Evolutionary conservation across 1,284 basidiomycete genomes (phyloP).

Genomic region (Hemileia vastatrix): DNA sequence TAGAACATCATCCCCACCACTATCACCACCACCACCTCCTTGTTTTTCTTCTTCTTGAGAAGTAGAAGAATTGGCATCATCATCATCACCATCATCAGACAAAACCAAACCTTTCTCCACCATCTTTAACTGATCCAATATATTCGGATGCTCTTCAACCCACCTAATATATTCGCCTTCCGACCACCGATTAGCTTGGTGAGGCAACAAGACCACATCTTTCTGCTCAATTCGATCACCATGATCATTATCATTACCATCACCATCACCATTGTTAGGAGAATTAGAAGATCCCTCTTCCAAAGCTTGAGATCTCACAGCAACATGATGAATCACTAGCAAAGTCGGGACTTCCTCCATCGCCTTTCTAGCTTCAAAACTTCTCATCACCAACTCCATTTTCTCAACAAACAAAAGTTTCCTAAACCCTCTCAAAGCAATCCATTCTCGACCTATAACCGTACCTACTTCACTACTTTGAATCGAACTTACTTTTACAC

Average conservation of each 20-base stretch:
- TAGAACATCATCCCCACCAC: too few relatives aligned
- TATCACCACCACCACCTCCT: too few relatives aligned
- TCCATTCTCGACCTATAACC: slow-evolving; percentile 62
- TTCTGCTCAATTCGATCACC: background rate
- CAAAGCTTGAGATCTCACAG: background rate
- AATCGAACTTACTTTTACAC: slow-evolving; percentile 36
- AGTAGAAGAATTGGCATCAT: too few relatives aligned
- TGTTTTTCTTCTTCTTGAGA: too few relatives aligned
- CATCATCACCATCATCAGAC: too few relatives aligned
- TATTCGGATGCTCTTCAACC: slow-evolving; percentile 32
- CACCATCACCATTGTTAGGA: background rate
- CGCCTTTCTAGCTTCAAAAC: background rate
- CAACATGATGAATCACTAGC: background rate
- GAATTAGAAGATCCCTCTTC: too few relatives aligned
- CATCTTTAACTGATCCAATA: background rate
- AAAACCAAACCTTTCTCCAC: too few relatives aligned
- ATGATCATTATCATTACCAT: background rate
- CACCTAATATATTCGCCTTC: slow-evolving; percentile 80
- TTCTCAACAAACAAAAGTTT: slow-evolving; percentile 36
- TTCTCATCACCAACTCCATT: background rate
- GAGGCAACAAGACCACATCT: slow-evolving; percentile 56
- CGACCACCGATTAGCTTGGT: slow-evolving; percentile 77
- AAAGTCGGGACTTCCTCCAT: background rate
- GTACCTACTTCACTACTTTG: slow-evolving; percentile 56
- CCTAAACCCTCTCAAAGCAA: slow-evolving; percentile 75